Evolutionary conservation across 2,329 filamentous ascomycete species (phyloP), one percentile per base, ranked within the genome.

Genomic region (Alternaria gansuensis): DNA sequence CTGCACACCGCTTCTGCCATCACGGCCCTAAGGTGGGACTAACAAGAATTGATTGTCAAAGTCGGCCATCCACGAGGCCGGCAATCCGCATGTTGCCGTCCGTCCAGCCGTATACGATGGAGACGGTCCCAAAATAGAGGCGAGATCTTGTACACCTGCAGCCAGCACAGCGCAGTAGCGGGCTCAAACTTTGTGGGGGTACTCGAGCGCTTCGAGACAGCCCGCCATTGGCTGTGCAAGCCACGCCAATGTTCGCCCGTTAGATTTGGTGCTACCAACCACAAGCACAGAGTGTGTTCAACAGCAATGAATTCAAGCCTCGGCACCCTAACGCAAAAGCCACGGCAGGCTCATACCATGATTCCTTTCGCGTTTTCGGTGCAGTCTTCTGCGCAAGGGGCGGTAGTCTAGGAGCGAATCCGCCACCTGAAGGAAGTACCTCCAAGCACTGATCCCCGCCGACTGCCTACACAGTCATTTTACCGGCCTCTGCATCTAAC

Each of bases 221-320:
- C 34, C 34, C 14, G 8, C 45, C 55, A 75, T 75, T 75, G 72
- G 73, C 66, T 66, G 44, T 62, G 48, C 54, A 57, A 64, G 63
- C 64, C 39, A 66, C 62, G 56, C 64, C 63, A 44, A 50, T 53
- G 31, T 34, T 39, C 37, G 37, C 31, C 51, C 55, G 60, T 48
- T 48, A 62, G 43, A 59, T 63, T 48, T 54, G 51, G 62, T 66
- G 66, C 69, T 71, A 62, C 74, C 74, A 76, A 72, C 72, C 74
- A 76, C 72, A 34, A 71, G 55, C 54, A 51, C 53, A 54, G 51
- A 67, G 62, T 67, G 63, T 65, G 69, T 65, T 69, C 64, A 60
- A 54, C 51, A 67, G 41, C 56, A 59, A 63, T 50, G 60, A 56
- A 44, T 55, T 60, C 63, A 65, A 64, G 68, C 68, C 71, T 66